Percentiles rank a stretch among this genome's conserved stretches.
phyloP scores from a whole-genome alignment of 2,329 filamentous ascomycete genomes.

The Neonectria hederae region DNA sequence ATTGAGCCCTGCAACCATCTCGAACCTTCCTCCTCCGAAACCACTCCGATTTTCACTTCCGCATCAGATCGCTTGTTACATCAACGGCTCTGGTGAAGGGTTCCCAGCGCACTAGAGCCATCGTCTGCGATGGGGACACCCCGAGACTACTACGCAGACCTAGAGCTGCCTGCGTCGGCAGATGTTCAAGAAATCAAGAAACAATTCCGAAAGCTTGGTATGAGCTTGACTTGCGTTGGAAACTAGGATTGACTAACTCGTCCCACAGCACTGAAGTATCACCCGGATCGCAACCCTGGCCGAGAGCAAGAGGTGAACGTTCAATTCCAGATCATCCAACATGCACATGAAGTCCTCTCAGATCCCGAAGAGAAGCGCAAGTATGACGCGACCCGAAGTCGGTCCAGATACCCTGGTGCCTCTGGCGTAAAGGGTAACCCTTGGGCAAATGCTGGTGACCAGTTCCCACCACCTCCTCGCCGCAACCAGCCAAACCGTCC shows the following conservation, averaged over 20 bases:
- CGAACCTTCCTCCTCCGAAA: neutral
- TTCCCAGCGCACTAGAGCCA: constrained; percentile 20
- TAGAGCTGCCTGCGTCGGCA: constrained; percentile 75
- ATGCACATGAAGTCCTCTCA: constrained; percentile 79
- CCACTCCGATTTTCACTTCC: neutral
- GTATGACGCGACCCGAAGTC: constrained; percentile 60
- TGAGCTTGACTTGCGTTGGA: constrained; percentile 27
- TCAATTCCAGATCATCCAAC: constrained; percentile 87
- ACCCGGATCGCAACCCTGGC: constrained; percentile 89
- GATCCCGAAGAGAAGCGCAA: constrained; percentile 61
- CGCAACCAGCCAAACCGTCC: constrained; percentile 43
- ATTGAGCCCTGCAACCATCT: neutral
- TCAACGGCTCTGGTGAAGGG: constrained; percentile 1
- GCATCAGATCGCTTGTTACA: constrained; percentile 10
- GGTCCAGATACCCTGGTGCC: constrained; percentile 55
- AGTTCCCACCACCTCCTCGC: constrained; percentile 62
- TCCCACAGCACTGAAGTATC: constrained; percentile 77
- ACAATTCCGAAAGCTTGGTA: constrained; percentile 85
- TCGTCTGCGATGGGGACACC: constrained; percentile 51
- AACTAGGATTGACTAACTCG: constrained; percentile 37
- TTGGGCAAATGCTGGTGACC: constrained; percentile 59
- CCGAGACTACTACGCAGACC: constrained; percentile 86
- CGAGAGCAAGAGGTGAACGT: constrained; percentile 81
- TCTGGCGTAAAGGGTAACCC: constrained; percentile 68
- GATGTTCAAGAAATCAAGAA: constrained; percentile 82